phyloP scores from a whole-genome alignment of 805 yeast genomes.

The Candida montana region DNA sequence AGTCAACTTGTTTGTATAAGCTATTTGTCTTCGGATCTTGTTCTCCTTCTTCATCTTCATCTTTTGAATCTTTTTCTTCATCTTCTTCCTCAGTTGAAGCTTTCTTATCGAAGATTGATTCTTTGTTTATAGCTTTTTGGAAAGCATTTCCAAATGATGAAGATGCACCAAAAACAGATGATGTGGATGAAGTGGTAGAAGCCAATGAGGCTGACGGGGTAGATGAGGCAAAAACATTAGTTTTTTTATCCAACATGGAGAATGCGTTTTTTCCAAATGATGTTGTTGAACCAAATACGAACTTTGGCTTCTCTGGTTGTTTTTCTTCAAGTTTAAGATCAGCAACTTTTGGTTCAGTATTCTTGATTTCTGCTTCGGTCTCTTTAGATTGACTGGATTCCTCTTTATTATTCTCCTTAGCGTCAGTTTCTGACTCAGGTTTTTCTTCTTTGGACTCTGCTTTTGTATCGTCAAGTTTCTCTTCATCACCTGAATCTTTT shows the following conservation, averaged over 20 bases:
- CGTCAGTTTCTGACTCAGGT: not conserved
- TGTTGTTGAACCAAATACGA: slow-evolving; percentile 52
- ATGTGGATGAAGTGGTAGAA: slow-evolving; percentile 2
- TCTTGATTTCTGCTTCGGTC: slow-evolving; percentile 1
- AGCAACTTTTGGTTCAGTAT: not conserved
- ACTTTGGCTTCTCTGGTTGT: slow-evolving; percentile 31
- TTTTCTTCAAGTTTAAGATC: not conserved
- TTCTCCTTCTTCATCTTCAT: slow-evolving; percentile 8
- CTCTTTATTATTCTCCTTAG: slow-evolving; percentile 8
- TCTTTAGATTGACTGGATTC: not conserved
- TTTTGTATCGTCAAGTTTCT: slow-evolving; percentile 5
- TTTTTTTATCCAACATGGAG: slow-evolving; percentile 26
- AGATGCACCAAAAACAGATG: slow-evolving; percentile 39
- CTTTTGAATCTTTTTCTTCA: not conserved
- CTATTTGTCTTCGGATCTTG: slow-evolving; percentile 25
- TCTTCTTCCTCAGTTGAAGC: slow-evolving; percentile 10
- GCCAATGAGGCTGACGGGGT: not conserved
- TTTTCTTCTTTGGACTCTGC: not conserved
- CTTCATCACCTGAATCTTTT: slow-evolving; percentile 8
- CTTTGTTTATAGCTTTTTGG: slow-evolving; percentile 42
- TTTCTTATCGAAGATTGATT: slow-evolving; percentile 51
- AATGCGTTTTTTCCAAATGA: slow-evolving; percentile 41
- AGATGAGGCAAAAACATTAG: slow-evolving; percentile 33
- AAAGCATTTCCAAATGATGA: slow-evolving; percentile 51
- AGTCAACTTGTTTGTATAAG: slow-evolving; percentile 52